Conservation (phyloP, 805 yeast genomes). For the Nakazawaea populi region DNA sequence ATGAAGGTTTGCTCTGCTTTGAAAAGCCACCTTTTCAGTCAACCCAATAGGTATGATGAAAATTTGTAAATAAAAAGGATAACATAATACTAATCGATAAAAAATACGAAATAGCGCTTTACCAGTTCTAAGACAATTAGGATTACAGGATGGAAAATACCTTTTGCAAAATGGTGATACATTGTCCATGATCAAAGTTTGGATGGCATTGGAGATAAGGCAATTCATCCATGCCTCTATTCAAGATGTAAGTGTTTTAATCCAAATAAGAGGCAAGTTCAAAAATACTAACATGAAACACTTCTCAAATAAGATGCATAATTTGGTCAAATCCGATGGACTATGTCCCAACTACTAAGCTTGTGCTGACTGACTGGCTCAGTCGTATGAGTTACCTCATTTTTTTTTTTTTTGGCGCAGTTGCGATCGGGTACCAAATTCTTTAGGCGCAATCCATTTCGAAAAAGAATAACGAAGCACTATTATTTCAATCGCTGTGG, state of each 20-base stretch:
- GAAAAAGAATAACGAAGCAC: too few relatives aligned
- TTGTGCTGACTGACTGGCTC: too few relatives aligned
- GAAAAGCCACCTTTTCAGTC: neutral
- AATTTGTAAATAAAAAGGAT: too few relatives aligned
- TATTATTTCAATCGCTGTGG: too few relatives aligned
- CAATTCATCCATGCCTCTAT: conserved; percentile 80
- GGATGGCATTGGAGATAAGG: conserved; percentile 87
- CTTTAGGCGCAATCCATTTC: too few relatives aligned
- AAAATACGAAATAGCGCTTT: conserved; percentile 47
- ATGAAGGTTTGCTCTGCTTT: neutral
- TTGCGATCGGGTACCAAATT: too few relatives aligned
- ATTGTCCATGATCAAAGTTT: conserved; percentile 80
- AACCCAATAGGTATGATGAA: too few relatives aligned
- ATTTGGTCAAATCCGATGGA: conserved; percentile 57
- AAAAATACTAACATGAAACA: neutral
- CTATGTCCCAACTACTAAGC: conserved; percentile 55
- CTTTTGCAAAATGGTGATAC: conserved; percentile 51
- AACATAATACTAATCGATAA: neutral
- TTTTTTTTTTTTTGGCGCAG: too few relatives aligned
- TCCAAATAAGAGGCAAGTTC: too few relatives aligned
- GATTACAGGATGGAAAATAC: conserved; percentile 61
- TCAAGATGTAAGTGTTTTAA: conserved; percentile 54
- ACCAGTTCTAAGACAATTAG: conserved; percentile 80
- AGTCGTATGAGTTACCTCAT: neutral
- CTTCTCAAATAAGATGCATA: conserved; percentile 30